Evolutionary conservation across 169 alveolate genomes (phyloP), one percentile per base, ranked within the genome.

Genomic region (Ichthyophthirius multifiliis): DNA sequence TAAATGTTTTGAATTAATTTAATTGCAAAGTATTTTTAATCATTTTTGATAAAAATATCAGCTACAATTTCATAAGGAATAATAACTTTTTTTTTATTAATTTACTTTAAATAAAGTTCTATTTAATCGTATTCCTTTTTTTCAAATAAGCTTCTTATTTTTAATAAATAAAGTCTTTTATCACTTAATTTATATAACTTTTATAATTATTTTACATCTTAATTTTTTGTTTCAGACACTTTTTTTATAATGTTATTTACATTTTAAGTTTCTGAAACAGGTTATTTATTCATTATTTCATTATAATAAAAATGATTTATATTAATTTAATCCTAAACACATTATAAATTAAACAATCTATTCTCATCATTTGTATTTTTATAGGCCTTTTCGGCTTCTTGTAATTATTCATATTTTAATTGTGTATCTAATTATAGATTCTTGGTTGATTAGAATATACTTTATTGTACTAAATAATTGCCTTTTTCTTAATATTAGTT

Each of bases 51-150:
- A 6, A 37, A 44, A 9, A 67, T 12, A 67, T 67, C 77, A 0
- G 77, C 77, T 0, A 67, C 55, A 2, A 67, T 9, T 41, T 67
- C 77, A 15, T 67, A 67, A 18, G 77, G 77, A 3, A 67, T 41
- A 37, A 67, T 62, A 9, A 39, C 46, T n/a, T 67, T 67, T 23
- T 67, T 67, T 16, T 67, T 34, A 30, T 67, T 67, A 1, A 55
- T 39, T 27, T 55, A 34, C 15, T 55, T 55, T 1, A 55, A 23
- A 39, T 27, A 55, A 27, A 55, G 31, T 55, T 55, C 71, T 4
- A 55, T n/a, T 18, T 55, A 23, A 4, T 55, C 71, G 31, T 55
- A 55, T 27, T 55, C 71, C 13, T 55, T 55, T 9, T 55, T 39
- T 55, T 55, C 31, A 12, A 55, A 27, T 27, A 55, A 55, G 31